Evolutionary conservation across 495 filamentous ascomycete species (phyloP).

Genomic region (Oleoguttula mirabilis): DNA sequence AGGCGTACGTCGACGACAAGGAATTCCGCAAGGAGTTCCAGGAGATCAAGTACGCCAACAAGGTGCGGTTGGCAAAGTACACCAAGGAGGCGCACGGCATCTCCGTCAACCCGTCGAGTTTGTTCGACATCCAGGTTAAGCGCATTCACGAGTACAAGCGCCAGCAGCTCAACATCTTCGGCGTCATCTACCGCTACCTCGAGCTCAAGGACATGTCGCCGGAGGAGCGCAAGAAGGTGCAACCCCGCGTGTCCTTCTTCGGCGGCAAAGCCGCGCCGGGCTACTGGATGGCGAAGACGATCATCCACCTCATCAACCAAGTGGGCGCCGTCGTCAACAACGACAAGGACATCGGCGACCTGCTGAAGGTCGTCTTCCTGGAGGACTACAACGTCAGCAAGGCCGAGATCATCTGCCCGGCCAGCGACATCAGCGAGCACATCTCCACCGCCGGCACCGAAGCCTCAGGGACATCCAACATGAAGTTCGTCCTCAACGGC

Average conservation of each 20-base stretch:
- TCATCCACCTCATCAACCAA: slow-evolving; percentile 91
- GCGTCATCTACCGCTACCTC: slow-evolving; percentile 90
- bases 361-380: slow-evolving; percentile 92
- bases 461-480: slow-evolving; percentile 61
- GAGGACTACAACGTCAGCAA: slow-evolving; percentile 99
- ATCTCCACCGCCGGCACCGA: slow-evolving; percentile 98
- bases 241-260: slow-evolving; percentile 91
- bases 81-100: slow-evolving; percentile 72
- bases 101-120: slow-evolving; percentile 69
- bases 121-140: slow-evolving; percentile 98
- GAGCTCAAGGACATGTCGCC: slow-evolving; percentile 72
- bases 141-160: slow-evolving; percentile 99
- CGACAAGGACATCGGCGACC: slow-evolving; percentile 80
- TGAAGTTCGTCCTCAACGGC: slow-evolving; percentile 98
- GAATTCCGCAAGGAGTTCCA: slow-evolving; percentile 84
- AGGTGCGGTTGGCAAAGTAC: slow-evolving; percentile 73
- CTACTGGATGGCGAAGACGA: slow-evolving; percentile 99
- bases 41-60: slow-evolving; percentile 72
- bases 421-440: slow-evolving; percentile 93
- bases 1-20: slow-evolving; percentile 68
- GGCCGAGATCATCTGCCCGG: slow-evolving; percentile 89
- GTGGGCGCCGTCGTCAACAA: slow-evolving; percentile 87
- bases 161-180: slow-evolving; percentile 98
- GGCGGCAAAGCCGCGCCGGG: slow-evolving; percentile 95
- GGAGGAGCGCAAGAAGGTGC: slow-evolving; percentile 76